These are phyloP conservation scores for Cladophialophora psammophila DNA, from an alignment of 2,329 filamentous ascomycete species.

Conservation along the genomic window DNA sequence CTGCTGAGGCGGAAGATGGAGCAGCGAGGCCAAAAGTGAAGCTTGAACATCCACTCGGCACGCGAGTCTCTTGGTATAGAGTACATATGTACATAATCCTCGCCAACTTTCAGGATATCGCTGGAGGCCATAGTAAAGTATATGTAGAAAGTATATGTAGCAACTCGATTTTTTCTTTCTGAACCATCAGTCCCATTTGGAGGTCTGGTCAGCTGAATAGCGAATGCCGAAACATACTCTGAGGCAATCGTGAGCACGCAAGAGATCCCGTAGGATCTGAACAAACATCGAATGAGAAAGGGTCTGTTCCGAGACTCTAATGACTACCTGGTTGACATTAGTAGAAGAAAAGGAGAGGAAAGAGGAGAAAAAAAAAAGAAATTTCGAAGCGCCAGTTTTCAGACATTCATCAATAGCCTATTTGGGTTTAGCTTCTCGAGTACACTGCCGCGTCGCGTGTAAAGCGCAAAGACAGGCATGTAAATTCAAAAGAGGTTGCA, in stretches of 20 bases:
- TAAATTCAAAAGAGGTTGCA: not conserved
- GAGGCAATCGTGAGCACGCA: slow-evolving; percentile 98
- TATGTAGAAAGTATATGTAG: slow-evolving; percentile 44
- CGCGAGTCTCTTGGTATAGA: not conserved
- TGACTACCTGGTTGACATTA: slow-evolving; percentile 78
- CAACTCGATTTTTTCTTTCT: slow-evolving; percentile 48
- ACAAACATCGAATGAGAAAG: slow-evolving; percentile 76
- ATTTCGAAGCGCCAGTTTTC: not conserved
- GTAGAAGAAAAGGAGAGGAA: slow-evolving; percentile 45
- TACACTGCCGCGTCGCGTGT: slow-evolving; percentile 19
- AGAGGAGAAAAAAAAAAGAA: slow-evolving; percentile 5
- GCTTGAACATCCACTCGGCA: not conserved
- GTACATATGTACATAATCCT: not conserved
- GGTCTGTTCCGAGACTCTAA: slow-evolving; percentile 99
- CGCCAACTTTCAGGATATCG: not conserved
- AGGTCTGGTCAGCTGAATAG: slow-evolving; percentile 73
- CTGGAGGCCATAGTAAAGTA: not conserved
- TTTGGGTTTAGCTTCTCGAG: slow-evolving; percentile 11
- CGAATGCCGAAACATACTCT: slow-evolving; percentile 74
- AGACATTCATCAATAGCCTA: slow-evolving; percentile 4
- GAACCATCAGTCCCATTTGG: slow-evolving; percentile 61
- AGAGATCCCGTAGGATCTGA: slow-evolving; percentile 81
- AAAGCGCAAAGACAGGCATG: not conserved
- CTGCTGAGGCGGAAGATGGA: slow-evolving; percentile 84
- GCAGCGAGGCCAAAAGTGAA: slow-evolving; percentile 63